Conservation (phyloP, 495 filamentous ascomycete genomes). For the Xylaria acuta region DNA sequence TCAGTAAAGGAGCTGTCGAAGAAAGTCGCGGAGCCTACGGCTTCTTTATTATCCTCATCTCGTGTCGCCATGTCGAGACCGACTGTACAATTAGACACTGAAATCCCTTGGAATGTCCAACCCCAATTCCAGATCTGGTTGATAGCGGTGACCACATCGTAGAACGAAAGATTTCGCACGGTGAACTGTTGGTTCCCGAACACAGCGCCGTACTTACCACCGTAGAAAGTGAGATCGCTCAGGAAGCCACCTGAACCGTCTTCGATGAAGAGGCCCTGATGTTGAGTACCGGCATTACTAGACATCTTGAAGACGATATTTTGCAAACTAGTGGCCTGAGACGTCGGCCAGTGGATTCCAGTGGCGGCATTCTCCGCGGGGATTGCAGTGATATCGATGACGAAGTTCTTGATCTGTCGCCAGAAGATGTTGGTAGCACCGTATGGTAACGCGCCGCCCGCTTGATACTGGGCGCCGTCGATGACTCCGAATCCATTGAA, state of each 20-base stretch:
- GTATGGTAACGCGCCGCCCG: slow-evolving; percentile 43
- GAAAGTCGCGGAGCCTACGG: slow-evolving; percentile 75
- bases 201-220: slow-evolving; percentile 66
- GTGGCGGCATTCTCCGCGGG: slow-evolving; percentile 57
- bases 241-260: slow-evolving; percentile 76
- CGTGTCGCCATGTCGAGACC: slow-evolving; percentile 67
- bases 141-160: slow-evolving; percentile 61
- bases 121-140: slow-evolving; percentile 59
- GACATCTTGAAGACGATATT: slow-evolving; percentile 76
- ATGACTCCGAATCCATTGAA: slow-evolving; percentile 67
- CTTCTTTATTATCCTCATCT: slow-evolving; percentile 46
- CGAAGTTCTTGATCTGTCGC: slow-evolving; percentile 75
- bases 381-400: slow-evolving; percentile 71
- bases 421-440: slow-evolving; percentile 74
- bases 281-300: slow-evolving; percentile 60
- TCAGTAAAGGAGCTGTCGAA: slow-evolving; percentile 78
- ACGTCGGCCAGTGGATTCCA: slow-evolving; percentile 82
- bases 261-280: slow-evolving; percentile 79
- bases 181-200: slow-evolving; percentile 86
- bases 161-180: slow-evolving; percentile 71
- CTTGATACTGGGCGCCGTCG: slow-evolving; percentile 61
- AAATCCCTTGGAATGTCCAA: slow-evolving; percentile 73
- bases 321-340: slow-evolving; percentile 74
- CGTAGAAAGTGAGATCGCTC: slow-evolving; percentile 74
- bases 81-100: slow-evolving; percentile 65